Evolutionary conservation across 2,329 filamentous ascomycete genomes (phyloP).

Genomic region (Emmonsiellopsis sp.): DNA sequence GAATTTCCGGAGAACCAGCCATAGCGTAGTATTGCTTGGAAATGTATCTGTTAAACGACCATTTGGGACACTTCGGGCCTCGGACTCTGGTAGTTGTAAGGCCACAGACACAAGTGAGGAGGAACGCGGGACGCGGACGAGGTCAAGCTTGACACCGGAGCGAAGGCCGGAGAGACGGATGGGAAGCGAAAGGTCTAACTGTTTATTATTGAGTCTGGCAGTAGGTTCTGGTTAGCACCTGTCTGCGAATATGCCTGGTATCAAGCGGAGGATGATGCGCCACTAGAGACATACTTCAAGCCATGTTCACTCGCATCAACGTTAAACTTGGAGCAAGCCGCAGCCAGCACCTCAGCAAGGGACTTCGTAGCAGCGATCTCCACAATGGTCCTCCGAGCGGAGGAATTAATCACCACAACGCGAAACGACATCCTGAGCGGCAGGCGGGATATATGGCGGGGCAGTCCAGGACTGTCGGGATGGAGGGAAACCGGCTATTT

Average conservation of each 20-base stretch:
- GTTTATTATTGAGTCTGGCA: conserved; percentile 65
- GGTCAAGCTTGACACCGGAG: conserved; percentile 83
- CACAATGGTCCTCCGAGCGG: conserved; percentile 66
- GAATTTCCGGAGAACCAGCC: conserved; percentile 83
- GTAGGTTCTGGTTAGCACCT: background rate
- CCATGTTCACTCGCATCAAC: conserved; percentile 64
- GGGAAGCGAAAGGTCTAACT: conserved; percentile 73
- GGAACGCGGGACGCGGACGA: conserved; percentile 78
- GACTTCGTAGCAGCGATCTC: conserved; percentile 77
- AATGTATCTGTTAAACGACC: conserved; percentile 75
- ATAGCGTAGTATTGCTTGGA: conserved; percentile 77
- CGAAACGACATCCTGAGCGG: conserved; percentile 63
- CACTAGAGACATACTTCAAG: conserved; percentile 56
- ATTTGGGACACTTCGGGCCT: conserved; percentile 53
- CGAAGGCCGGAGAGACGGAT: conserved; percentile 75
- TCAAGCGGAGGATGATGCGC: background rate
- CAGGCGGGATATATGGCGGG: conserved; percentile 2
- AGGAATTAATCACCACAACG: conserved; percentile 77
- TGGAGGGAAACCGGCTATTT: background rate
- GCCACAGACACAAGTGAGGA: conserved; percentile 80
- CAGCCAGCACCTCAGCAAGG: conserved; percentile 73
- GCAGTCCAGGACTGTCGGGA: background rate
- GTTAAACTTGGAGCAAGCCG: conserved; percentile 78
- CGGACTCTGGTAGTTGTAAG: conserved; percentile 70
- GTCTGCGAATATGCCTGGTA: background rate